Evolutionary conservation across 768 basidiomycete species (phyloP).

Genomic region (Amylocystis lapponica): DNA sequence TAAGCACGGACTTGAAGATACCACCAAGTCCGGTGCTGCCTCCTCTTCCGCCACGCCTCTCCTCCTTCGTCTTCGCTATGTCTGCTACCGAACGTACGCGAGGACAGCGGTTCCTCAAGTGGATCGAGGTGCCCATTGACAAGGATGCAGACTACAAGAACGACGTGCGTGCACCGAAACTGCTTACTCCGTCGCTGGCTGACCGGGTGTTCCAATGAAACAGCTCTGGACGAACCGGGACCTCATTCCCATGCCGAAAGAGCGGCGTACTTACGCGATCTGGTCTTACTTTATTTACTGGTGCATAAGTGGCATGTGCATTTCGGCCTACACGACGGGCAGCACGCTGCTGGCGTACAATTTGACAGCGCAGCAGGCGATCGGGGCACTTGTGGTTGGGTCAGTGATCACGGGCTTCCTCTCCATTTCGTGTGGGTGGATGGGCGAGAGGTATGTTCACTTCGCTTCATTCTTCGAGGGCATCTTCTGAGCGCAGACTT

Average conservation of each 20-base stretch:
- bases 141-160: constrained; percentile 1
- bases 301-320: constrained; percentile 14
- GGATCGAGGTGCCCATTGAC: constrained; percentile 4
- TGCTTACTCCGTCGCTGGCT: neutral
- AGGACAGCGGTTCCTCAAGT: neutral
- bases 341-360: constrained; percentile 12
- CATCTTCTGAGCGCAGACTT: too few relatives aligned
- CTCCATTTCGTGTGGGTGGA: constrained; percentile 3
- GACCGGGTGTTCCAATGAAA: neutral
- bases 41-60: too few relatives aligned
- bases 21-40: too few relatives aligned
- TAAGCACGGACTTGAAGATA: too few relatives aligned
- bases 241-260: constrained; percentile 16
- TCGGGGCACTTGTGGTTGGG: constrained; percentile 12
- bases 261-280: constrained; percentile 15
- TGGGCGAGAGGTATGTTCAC: constrained; percentile 1
- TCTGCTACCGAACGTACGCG: too few relatives aligned
- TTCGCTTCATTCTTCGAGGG: neutral
- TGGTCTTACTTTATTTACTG: constrained; percentile 18
- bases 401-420: neutral
- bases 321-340: constrained; percentile 12
- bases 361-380: constrained; percentile 14
- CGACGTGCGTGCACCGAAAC: neutral
- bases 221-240: constrained; percentile 16
- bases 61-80: too few relatives aligned